Percentiles rank a stretch among this genome's conserved stretches.
Evolutionary conservation across 1,139 yeast genomes (phyloP).

Genomic region (Candida neerlandica): DNA sequence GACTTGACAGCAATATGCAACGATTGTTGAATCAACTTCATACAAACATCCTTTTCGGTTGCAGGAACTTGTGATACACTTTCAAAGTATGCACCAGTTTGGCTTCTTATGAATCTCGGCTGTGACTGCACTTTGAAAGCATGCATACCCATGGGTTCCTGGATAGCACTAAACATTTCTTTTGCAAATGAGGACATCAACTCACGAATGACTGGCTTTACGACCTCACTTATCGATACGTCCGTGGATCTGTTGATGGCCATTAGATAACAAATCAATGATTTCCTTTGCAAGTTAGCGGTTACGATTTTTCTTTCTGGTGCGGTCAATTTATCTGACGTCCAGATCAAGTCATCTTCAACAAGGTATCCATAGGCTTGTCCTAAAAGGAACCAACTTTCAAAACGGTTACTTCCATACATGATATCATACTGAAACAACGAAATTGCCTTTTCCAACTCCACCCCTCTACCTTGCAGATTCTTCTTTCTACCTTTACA

Average conservation of each 20-base stretch:
- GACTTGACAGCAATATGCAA: constrained; percentile 47
- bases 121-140: constrained; percentile 46
- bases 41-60: constrained; percentile 29
- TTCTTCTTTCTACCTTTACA: constrained; percentile 71
- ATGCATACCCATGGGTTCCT: constrained; percentile 69
- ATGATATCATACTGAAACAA: constrained; percentile 68
- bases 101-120: constrained; percentile 36
- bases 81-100: constrained; percentile 27
- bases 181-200: constrained; percentile 62
- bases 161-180: constrained; percentile 61
- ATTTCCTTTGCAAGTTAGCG: constrained; percentile 66
- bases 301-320: constrained; percentile 63
- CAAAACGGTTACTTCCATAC: constrained; percentile 69
- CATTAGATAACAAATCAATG: constrained; percentile 75
- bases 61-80: constrained; percentile 25
- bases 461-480: constrained; percentile 80
- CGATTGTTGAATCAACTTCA: constrained; percentile 40
- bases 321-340: constrained; percentile 77
- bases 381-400: constrained; percentile 85
- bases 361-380: constrained; percentile 78
- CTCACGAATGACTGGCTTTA: constrained; percentile 40
- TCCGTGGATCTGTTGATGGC: constrained; percentile 56
- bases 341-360: constrained; percentile 90
- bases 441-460: constrained; percentile 71
- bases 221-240: constrained; percentile 19